Percentiles rank a stretch among this genome's conserved stretches.
Conservation (phyloP, 441 rosid species). For the Eugenia klotzschiana region DNA sequence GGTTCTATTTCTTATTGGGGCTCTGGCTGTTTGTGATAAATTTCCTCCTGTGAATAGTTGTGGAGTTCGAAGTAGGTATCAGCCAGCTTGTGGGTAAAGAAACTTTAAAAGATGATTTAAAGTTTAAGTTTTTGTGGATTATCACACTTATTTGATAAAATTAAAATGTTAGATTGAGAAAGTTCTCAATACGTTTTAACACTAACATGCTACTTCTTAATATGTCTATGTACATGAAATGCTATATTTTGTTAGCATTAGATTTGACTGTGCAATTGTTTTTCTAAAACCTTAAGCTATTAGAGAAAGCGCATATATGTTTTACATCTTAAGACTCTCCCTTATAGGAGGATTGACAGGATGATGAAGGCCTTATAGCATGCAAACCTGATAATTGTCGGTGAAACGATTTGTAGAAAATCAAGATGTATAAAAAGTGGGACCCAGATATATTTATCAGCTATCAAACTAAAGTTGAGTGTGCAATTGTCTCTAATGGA, state of each 20-base stretch:
- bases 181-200: not conserved
- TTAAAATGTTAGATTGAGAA: not conserved
- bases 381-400: not conserved
- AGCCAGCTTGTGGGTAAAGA: not conserved
- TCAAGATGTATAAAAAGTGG: not conserved
- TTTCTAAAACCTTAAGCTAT: not conserved
- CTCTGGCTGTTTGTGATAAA: not conserved
- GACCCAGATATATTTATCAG: not conserved
- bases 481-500: not conserved
- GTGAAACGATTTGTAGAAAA: not conserved
- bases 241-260: not conserved
- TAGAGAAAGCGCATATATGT: not conserved
- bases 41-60: not conserved
- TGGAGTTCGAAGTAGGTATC: not conserved
- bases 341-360: not conserved
- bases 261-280: not conserved
- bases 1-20: not conserved
- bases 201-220: not conserved
- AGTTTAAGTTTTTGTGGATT: not conserved
- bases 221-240: not conserved
- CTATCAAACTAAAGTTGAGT: not conserved
- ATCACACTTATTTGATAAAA: not conserved
- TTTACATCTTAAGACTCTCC: not conserved
- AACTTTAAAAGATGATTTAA: not conserved
- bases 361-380: not conserved